A percentile compares a stretch with the other conserved stretches of the same genome.
These are phyloP conservation scores for Pilasporangium apinafurcum DNA, from an alignment of 352 stramenopile genomes.

Conservation along the genomic window DNA sequence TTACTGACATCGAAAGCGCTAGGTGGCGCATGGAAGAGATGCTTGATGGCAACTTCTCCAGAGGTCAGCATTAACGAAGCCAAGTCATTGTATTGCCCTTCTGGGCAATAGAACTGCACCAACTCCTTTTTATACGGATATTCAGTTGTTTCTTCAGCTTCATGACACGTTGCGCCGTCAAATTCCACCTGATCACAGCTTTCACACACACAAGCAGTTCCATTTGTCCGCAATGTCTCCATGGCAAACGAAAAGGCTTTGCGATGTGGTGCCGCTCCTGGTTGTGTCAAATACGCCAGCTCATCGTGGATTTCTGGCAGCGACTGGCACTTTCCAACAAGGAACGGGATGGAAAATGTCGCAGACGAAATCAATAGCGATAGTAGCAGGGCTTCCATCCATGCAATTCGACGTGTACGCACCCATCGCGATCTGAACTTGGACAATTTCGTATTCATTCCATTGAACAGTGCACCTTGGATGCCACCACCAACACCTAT, in stretches of 20 bases:
- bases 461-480: constrained; percentile 82
- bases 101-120: constrained; percentile 92
- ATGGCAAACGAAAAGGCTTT: constrained; percentile 68
- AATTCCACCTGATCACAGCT: constrained; percentile 42
- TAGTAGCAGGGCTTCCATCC: constrained; percentile 51
- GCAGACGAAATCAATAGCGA: constrained; percentile 56
- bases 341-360: constrained; percentile 52
- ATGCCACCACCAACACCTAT: constrained; percentile 81
- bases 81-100: constrained; percentile 97
- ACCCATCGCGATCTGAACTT: constrained; percentile 53
- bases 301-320: constrained; percentile 52
- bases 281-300: constrained; percentile 35
- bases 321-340: constrained; percentile 58
- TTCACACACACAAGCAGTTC: constrained; percentile 67
- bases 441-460: constrained; percentile 44
- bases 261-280: constrained; percentile 24
- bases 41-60: constrained; percentile 91
- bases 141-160: constrained; percentile 54
- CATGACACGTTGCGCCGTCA: constrained; percentile 51
- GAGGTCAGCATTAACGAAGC: constrained; percentile 94
- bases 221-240: constrained; percentile 59
- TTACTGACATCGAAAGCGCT: constrained; percentile 73
- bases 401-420: constrained; percentile 40
- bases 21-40: constrained; percentile 92
- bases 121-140: constrained; percentile 87